Conservation (phyloP, 306 rosid species). For the Alnus glutinosa region DNA sequence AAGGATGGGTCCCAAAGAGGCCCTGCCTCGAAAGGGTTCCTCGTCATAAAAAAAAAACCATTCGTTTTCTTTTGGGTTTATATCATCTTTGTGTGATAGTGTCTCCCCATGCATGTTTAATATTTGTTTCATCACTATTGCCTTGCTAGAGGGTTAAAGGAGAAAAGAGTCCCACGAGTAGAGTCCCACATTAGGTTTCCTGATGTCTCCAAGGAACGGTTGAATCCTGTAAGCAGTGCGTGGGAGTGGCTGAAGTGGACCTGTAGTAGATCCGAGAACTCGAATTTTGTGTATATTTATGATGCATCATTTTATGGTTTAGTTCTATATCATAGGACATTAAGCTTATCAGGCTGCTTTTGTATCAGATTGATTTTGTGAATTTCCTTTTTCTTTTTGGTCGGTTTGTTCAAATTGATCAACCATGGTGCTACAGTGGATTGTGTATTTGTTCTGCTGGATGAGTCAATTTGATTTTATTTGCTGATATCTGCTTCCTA, state of each 20-base stretch:
- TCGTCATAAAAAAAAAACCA: too few relatives aligned
- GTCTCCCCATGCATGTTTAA: conserved; percentile 8
- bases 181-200: background rate
- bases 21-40: too few relatives aligned
- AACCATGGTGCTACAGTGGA: background rate
- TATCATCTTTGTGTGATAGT: conserved; percentile 4
- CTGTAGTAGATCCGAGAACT: background rate
- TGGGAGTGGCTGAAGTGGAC: background rate
- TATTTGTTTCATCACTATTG: conserved; percentile 1
- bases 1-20: too few relatives aligned
- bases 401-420: background rate
- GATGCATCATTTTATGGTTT: background rate
- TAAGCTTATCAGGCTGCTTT: background rate
- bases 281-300: background rate
- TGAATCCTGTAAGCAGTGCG: background rate
- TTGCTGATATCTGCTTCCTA: background rate
- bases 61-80: background rate
- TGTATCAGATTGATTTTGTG: background rate
- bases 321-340: background rate
- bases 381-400: background rate
- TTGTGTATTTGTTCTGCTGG: background rate
- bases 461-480: conserved; percentile 1
- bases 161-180: background rate
- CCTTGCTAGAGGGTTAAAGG: background rate
- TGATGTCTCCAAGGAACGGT: background rate